phyloP scores from a whole-genome alignment of 192 early-diverging fungal species.

The Rhizoclosmatium globosum region DNA sequence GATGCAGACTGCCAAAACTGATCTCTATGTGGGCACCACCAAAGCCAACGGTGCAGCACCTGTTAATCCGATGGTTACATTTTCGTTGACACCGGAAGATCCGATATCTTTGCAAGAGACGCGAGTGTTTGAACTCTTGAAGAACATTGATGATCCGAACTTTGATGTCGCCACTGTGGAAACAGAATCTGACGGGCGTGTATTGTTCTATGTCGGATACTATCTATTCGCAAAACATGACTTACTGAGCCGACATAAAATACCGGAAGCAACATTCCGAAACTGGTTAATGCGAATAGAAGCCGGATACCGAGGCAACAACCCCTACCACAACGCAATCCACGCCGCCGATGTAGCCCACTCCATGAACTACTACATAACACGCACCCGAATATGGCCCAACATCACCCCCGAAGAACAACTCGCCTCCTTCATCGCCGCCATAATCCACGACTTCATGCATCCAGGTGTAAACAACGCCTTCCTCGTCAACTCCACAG shows the following conservation, averaged over 20 bases:
- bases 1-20: slow-evolving; percentile 24
- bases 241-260: slow-evolving; percentile 37
- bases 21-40: not conserved
- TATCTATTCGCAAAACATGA: slow-evolving; percentile 43
- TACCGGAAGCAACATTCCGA: slow-evolving; percentile 37
- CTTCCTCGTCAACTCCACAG: slow-evolving; percentile 83
- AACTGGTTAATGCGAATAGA: slow-evolving; percentile 45
- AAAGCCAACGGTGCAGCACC: not conserved
- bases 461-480: slow-evolving; percentile 98
- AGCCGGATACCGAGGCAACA: slow-evolving; percentile 53
- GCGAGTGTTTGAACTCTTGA: slow-evolving; percentile 25
- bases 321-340: slow-evolving; percentile 94
- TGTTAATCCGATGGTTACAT: not conserved
- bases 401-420: slow-evolving; percentile 44
- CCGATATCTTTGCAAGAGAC: slow-evolving; percentile 18
- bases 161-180: slow-evolving; percentile 45
- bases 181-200: slow-evolving; percentile 28
- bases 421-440: slow-evolving; percentile 56
- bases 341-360: slow-evolving; percentile 97
- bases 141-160: slow-evolving; percentile 33
- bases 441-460: slow-evolving; percentile 59
- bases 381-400: slow-evolving; percentile 39
- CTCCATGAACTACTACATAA: slow-evolving; percentile 79
- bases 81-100: not conserved
- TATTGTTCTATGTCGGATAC: slow-evolving; percentile 44